Evolutionary conservation across 1,139 yeast species (phyloP).

Genomic region (Magnusiomyces ingens): DNA sequence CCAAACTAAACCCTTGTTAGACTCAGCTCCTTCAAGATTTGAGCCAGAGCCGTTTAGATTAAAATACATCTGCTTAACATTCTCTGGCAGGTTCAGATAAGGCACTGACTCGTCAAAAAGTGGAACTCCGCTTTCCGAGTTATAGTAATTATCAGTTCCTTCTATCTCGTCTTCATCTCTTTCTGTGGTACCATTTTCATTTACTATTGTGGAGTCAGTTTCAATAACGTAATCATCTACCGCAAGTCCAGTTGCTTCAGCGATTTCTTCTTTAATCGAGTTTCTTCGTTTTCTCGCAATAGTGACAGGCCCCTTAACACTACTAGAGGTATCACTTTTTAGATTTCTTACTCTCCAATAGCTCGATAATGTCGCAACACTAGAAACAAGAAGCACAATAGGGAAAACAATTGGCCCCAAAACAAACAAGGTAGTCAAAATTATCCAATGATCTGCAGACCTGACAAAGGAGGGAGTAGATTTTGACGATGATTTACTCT

Average conservation of each 20-base stretch:
- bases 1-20: background rate
- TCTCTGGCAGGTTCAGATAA: background rate
- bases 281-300: background rate
- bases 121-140: background rate
- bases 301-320: background rate
- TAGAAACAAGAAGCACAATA: background rate
- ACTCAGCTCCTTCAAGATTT: background rate
- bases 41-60: no score
- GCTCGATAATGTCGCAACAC: background rate
- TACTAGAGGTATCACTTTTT: background rate
- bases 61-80: background rate
- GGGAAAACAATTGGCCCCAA: background rate
- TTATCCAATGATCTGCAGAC: background rate
- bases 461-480: background rate
- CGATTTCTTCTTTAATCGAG: background rate
- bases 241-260: background rate
- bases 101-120: slow-evolving; percentile 1
- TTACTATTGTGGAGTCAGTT: background rate
- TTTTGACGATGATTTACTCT: background rate
- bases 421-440: background rate
- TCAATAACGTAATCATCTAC: background rate
- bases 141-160: background rate
- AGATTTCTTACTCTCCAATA: background rate
- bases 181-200: background rate
- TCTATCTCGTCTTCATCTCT: background rate